phyloP scores from a whole-genome alignment of 116 monocot genomes.

The Iris pallida region DNA sequence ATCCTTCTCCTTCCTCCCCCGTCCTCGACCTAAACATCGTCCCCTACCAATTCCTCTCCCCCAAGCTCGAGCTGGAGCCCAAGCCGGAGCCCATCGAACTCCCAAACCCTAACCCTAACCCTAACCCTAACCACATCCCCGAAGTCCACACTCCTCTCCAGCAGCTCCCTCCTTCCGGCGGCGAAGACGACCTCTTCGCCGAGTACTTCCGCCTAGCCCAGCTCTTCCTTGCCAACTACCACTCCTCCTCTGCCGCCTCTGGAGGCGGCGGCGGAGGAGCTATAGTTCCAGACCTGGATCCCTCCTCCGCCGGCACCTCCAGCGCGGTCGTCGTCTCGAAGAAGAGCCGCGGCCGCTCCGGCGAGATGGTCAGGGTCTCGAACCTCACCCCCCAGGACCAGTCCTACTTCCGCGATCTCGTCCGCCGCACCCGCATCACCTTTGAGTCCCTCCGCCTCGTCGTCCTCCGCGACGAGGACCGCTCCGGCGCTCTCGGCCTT shows the following conservation, averaged over 20 bases:
- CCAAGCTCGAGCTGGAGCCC: constrained; percentile 12
- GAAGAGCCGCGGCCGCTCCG: constrained; percentile 49
- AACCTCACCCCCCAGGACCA: constrained; percentile 35
- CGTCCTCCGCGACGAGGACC: constrained; percentile 28
- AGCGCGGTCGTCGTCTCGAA: constrained; percentile 23
- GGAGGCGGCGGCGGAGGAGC: background rate
- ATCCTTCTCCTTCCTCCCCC: constrained; percentile 13
- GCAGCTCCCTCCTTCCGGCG: constrained; percentile 30
- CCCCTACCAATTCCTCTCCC: constrained; percentile 17
- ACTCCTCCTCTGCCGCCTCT: background rate
- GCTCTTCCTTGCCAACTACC: constrained; percentile 25
- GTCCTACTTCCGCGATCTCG: constrained; percentile 59
- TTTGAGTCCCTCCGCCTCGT: constrained; percentile 66
- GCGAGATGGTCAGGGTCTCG: constrained; percentile 87
- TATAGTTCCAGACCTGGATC: background rate
- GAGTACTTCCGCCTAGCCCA: constrained; percentile 69
- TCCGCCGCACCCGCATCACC: constrained; percentile 57
- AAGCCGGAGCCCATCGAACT: background rate
- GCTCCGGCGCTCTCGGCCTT: too few relatives aligned
- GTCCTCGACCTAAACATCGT: constrained; percentile 30
- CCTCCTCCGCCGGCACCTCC: constrained; percentile 6
- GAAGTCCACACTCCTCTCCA: constrained; percentile 32
- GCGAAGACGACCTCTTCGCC: constrained; percentile 54
- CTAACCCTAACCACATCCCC: constrained; percentile 6
- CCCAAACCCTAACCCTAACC: constrained; percentile 4